Percentiles rank a stretch among this genome's conserved stretches.
phyloP scores from a whole-genome alignment of 2,329 filamentous ascomycete species.

The Diaporthe citrichinensis region DNA sequence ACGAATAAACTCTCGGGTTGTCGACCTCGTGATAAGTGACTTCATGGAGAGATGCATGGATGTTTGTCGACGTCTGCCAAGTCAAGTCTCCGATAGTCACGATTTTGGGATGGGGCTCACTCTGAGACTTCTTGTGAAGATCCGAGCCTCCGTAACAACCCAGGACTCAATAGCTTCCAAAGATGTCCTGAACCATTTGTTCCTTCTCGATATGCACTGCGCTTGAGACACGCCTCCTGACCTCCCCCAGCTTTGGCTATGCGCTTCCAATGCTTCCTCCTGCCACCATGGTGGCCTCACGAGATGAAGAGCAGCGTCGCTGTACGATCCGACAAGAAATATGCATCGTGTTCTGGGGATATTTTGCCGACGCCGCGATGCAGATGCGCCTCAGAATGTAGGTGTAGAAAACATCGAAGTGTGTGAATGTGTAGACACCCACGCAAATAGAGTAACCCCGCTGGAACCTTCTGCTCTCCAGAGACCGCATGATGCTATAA shows the following conservation, averaged over 20 bases:
- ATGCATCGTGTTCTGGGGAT: background rate
- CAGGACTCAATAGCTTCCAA: background rate
- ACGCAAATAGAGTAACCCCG: background rate
- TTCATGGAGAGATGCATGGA: background rate
- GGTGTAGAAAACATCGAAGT: background rate
- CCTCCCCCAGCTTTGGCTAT: background rate
- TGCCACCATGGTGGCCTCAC: background rate
- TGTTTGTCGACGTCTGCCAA: background rate
- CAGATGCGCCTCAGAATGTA: background rate
- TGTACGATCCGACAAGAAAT: background rate
- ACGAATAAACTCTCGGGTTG: background rate
- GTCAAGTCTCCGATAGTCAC: too few species aligned
- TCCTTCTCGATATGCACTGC: background rate
- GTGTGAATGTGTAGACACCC: background rate
- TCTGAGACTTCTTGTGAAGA: background rate
- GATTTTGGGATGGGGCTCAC: too few species aligned
- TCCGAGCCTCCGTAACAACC: background rate
- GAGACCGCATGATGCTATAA: background rate
- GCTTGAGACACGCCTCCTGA: background rate
- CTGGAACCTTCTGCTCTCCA: background rate
- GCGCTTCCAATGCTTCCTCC: background rate
- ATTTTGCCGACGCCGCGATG: too few species aligned
- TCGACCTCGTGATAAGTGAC: background rate
- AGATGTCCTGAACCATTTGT: background rate
- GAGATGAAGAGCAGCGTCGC: background rate